These are phyloP conservation scores for Bipolaris bicolor DNA, from an alignment of 2,329 filamentous ascomycete genomes.

Conservation along the genomic window DNA sequence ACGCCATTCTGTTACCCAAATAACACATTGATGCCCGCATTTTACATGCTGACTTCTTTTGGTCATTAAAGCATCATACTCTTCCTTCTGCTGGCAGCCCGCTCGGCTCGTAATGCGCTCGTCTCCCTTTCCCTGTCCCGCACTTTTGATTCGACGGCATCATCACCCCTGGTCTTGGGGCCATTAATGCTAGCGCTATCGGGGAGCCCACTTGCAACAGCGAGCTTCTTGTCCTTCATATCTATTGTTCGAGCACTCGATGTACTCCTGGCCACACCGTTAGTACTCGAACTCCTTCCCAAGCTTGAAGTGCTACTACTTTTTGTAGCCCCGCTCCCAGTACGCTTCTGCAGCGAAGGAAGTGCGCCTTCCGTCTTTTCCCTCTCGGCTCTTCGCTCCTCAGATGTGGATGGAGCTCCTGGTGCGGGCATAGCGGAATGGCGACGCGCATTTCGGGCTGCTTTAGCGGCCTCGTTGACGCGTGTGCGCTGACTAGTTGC, in stretches of 20 bases:
- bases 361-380: conserved; percentile 26
- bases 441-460: conserved; percentile 36
- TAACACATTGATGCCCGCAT: conserved; percentile 3
- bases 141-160: conserved; percentile 12
- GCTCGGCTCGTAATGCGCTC: conserved; percentile 40
- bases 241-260: conserved; percentile 16
- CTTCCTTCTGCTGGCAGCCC: conserved; percentile 49
- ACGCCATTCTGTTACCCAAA: background rate
- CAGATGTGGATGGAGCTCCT: conserved; percentile 12
- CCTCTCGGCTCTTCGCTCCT: conserved; percentile 21
- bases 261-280: conserved; percentile 15
- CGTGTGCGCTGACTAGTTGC: conserved; percentile 26
- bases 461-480: conserved; percentile 38
- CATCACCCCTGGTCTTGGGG: conserved; percentile 18
- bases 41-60: conserved; percentile 1
- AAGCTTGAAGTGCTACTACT: conserved; percentile 24
- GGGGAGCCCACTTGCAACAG: conserved; percentile 4
- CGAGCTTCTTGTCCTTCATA: conserved; percentile 27
- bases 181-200: conserved; percentile 20
- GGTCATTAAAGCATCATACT: conserved; percentile 51
- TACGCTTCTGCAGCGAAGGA: conserved; percentile 35
- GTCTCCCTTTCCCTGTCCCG: conserved; percentile 19
- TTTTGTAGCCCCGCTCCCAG: conserved; percentile 33
- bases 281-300: conserved; percentile 20
- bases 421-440: conserved; percentile 42